These are phyloP conservation scores for Dissophora globulifera DNA, from an alignment of 192 early-diverging fungal species.

Conservation along the genomic window DNA sequence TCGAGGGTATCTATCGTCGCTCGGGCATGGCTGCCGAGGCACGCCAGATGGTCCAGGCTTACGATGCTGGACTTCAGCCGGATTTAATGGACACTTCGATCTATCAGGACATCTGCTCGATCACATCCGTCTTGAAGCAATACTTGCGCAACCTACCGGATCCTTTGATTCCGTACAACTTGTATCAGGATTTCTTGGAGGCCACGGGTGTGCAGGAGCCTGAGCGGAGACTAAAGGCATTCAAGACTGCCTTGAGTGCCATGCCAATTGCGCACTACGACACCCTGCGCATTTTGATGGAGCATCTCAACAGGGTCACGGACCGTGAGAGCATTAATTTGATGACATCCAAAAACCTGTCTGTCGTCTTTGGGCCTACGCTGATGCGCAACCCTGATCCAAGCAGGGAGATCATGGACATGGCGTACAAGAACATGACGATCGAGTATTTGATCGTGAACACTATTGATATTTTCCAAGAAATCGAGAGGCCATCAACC, in stretches of 20 bases:
- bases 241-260: slow-evolving; percentile 57
- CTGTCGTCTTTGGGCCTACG: slow-evolving; percentile 94
- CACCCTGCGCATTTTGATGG: slow-evolving; percentile 70
- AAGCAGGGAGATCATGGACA: slow-evolving; percentile 74
- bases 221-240: slow-evolving; percentile 54
- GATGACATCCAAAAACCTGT: slow-evolving; percentile 92
- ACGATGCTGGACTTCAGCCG: slow-evolving; percentile 62
- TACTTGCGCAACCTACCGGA: slow-evolving; percentile 81
- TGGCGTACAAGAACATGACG: slow-evolving; percentile 72
- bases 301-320: slow-evolving; percentile 72
- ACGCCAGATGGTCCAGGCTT: slow-evolving; percentile 71
- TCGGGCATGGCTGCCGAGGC: slow-evolving; percentile 80
- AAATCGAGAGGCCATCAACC: slow-evolving; percentile 7
- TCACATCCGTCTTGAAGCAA: slow-evolving; percentile 85
- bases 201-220: slow-evolving; percentile 59
- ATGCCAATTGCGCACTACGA: slow-evolving; percentile 70
- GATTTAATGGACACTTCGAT: slow-evolving; percentile 62
- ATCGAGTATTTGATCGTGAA: slow-evolving; percentile 77
- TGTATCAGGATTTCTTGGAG: slow-evolving; percentile 75
- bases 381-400: slow-evolving; percentile 74
- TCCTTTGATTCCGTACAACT: slow-evolving; percentile 75
- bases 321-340: slow-evolving; percentile 73
- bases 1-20: slow-evolving; percentile 85
- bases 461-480: slow-evolving; percentile 38
- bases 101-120: slow-evolving; percentile 78